Percentiles rank a stretch among this genome's conserved stretches.
Conservation (phyloP, 2,329 filamentous ascomycete species). For the Coniella vitis region DNA sequence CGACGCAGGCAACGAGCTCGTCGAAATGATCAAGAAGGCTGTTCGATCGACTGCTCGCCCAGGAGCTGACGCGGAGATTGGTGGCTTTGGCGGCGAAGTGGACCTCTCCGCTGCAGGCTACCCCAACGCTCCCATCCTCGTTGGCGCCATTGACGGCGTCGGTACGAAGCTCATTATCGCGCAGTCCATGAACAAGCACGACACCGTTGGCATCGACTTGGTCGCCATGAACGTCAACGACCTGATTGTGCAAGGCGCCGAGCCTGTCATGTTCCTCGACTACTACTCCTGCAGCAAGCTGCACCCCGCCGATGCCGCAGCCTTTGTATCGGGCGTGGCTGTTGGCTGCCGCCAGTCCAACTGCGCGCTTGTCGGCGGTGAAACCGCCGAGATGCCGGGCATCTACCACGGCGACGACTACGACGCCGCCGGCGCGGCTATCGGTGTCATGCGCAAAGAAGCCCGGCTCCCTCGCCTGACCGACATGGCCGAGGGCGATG, state of each 20-base stretch:
- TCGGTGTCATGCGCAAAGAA: slow-evolving; percentile 69
- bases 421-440: slow-evolving; percentile 84
- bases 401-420: slow-evolving; percentile 88
- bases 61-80: slow-evolving; percentile 88
- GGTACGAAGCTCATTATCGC: slow-evolving; percentile 97
- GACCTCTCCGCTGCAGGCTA: slow-evolving; percentile 72
- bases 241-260: slow-evolving; percentile 89
- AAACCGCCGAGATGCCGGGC: slow-evolving; percentile 97
- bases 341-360: slow-evolving; percentile 77
- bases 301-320: slow-evolving; percentile 66
- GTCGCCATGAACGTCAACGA: slow-evolving; percentile 99
- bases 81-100: slow-evolving; percentile 87
- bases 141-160: slow-evolving; percentile 94
- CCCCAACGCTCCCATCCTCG: slow-evolving; percentile 66
- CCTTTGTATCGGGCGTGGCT: slow-evolving; percentile 89
- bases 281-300: slow-evolving; percentile 94
- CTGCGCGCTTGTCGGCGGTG: slow-evolving; percentile 90
- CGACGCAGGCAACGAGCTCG: slow-evolving; percentile 86
- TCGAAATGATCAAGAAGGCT: slow-evolving; percentile 82
- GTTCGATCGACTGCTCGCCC: slow-evolving; percentile 80
- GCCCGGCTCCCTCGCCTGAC: slow-evolving; percentile 68
- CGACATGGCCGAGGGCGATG: slow-evolving; percentile 73
- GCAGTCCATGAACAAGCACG: slow-evolving; percentile 80
- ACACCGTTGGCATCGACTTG: slow-evolving; percentile 92
- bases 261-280: slow-evolving; percentile 93